Evolutionary conservation across 139 green algal genomes (phyloP).

Genomic region (Coelastrella sp.): DNA sequence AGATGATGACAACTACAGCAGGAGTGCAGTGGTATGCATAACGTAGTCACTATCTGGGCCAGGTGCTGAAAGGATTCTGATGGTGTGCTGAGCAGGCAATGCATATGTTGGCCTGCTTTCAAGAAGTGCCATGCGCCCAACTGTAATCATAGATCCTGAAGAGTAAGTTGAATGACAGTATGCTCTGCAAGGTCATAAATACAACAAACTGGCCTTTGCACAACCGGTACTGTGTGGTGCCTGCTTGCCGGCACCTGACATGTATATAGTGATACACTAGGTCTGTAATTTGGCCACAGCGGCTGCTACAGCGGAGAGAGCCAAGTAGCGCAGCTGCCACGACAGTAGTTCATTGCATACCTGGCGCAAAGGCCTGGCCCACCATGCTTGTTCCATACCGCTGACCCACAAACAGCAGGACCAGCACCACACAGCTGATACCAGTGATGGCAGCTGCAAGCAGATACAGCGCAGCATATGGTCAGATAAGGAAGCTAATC

Average conservation of each 20-base stretch:
- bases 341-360: neutral
- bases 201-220: too few species aligned
- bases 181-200: neutral
- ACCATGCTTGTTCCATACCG: slow-evolving; percentile 1
- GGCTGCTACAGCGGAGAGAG: too few species aligned
- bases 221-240: too few species aligned
- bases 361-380: slow-evolving; percentile 8
- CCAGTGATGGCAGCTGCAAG: neutral
- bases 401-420: slow-evolving; percentile 27
- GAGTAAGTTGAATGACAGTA: neutral
- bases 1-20: slow-evolving; percentile 7
- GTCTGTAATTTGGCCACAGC: too few species aligned
- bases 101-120: too few species aligned
- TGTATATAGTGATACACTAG: neutral
- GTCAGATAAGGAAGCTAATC: too few species aligned
- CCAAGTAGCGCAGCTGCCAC: too few species aligned
- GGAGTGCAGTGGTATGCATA: neutral
- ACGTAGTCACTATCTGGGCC: too few species aligned
- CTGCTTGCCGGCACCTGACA: neutral
- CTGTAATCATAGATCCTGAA: too few species aligned
- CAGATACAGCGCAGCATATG: neutral
- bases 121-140: too few species aligned
- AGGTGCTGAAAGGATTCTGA: too few species aligned
- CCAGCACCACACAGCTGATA: slow-evolving; percentile 18
- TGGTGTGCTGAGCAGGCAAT: too few species aligned